Evolutionary conservation across 176 grass and related monocot species (phyloP).

Genomic region (Zea luxurians): DNA sequence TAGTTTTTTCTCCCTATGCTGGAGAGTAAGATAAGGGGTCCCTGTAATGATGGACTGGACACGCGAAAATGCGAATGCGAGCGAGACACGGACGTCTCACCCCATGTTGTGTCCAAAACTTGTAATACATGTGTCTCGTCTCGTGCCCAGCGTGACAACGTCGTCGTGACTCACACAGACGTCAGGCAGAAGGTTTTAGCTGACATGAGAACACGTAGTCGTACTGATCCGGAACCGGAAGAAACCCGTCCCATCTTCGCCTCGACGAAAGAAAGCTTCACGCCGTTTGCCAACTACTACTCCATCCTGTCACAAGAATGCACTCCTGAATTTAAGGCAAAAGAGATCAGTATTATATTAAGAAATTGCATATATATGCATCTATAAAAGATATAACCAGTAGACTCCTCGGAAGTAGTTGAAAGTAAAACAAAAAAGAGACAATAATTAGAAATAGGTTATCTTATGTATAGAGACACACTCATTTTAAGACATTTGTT

Average conservation of each 20-base stretch:
- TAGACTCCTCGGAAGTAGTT: no score
- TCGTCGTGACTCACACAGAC: constrained; percentile 45
- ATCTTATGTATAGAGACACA: no score
- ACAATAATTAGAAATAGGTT: no score
- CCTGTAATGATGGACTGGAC: constrained; percentile 5
- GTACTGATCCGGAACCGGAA: not conserved
- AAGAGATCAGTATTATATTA: no score
- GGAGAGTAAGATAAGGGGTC: constrained; percentile 33
- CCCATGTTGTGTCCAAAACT: constrained; percentile 5
- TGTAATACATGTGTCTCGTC: no score
- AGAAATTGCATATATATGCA: no score
- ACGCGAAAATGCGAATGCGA: not conserved
- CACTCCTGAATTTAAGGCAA: no score
- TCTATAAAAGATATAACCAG: no score
- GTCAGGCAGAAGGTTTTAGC: constrained; percentile 17
- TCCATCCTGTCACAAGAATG: no score
- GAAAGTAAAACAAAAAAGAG: no score
- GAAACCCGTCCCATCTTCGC: not conserved
- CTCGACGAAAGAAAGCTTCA: not conserved
- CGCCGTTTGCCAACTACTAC: not conserved
- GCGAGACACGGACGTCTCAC: constrained; percentile 31
- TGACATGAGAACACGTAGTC: constrained; percentile 38
- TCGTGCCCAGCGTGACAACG: not conserved
- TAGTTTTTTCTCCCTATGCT: no score
- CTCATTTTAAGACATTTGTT: no score